Evolutionary conservation across 1,284 basidiomycete genomes (phyloP).

Genomic region (Sporisorium graminicola): DNA sequence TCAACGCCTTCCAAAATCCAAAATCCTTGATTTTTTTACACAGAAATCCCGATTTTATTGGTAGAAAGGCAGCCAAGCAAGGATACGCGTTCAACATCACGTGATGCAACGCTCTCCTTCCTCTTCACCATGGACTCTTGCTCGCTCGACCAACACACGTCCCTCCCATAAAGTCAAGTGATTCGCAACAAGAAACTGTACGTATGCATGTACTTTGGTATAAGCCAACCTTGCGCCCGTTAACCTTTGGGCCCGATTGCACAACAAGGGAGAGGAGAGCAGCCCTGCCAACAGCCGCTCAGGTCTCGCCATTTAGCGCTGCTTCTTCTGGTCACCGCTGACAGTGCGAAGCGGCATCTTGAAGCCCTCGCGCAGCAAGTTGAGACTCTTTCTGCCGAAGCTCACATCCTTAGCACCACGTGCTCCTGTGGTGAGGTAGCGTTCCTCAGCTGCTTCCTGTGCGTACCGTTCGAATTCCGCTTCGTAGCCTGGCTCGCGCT

Average conservation of each 20-base stretch:
- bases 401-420: slow-evolving; percentile 24
- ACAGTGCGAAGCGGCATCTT: slow-evolving; percentile 27
- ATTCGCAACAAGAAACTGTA: not conserved
- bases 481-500: slow-evolving; percentile 41
- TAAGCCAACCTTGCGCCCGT: too few relatives aligned
- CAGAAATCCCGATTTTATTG: not conserved
- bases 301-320: not conserved
- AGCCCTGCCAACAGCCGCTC: not conserved
- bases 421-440: slow-evolving; percentile 5
- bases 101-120: slow-evolving; percentile 1
- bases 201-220: too few relatives aligned
- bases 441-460: slow-evolving; percentile 34
- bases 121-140: not conserved
- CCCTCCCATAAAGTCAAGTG: not conserved
- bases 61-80: not conserved
- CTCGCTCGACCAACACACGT: too few relatives aligned
- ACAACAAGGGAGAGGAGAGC: not conserved
- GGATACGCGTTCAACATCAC: slow-evolving; percentile 14
- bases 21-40: not conserved
- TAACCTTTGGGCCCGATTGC: too few relatives aligned
- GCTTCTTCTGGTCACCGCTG: slow-evolving; percentile 10
- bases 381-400: slow-evolving; percentile 50
- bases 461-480: slow-evolving; percentile 47
- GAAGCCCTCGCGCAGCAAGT: slow-evolving; percentile 42
- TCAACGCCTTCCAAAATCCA: not conserved